Percentiles rank a stretch among this genome's conserved stretches.
phyloP scores from a whole-genome alignment of 176 grass and related monocot species.

The Coix lacrymajobi region DNA sequence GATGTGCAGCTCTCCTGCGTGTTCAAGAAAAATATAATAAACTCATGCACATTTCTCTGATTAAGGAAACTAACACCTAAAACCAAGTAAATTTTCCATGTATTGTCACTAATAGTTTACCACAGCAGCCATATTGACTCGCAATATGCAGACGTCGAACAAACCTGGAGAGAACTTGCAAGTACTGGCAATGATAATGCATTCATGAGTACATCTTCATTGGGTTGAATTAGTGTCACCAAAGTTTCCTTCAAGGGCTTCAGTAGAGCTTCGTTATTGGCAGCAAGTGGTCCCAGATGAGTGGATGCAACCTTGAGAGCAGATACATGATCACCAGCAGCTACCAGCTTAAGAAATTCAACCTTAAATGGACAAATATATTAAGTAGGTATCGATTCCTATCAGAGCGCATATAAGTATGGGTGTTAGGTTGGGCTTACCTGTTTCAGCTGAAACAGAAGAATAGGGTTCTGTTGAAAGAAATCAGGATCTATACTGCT shows the following conservation, averaged over 20 bases:
- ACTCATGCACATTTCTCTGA: background rate
- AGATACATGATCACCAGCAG: constrained; percentile 55
- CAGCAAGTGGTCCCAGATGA: constrained; percentile 83
- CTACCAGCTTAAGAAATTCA: constrained; percentile 94
- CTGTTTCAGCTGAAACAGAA: constrained; percentile 98
- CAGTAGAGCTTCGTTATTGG: constrained; percentile 70
- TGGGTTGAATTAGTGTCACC: constrained; percentile 60
- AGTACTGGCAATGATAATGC: constrained; percentile 67
- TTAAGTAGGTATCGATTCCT: constrained; percentile 3
- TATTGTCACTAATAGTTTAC: background rate
- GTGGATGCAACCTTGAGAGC: constrained; percentile 69
- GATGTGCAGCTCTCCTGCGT: no score
- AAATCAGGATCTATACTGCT: constrained; percentile 82
- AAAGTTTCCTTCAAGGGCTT: constrained; percentile 99
- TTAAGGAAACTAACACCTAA: background rate
- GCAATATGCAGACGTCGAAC: background rate
- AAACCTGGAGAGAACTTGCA: constrained; percentile 89
- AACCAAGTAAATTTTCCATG: background rate
- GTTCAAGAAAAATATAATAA: background rate
- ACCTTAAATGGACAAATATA: constrained; percentile 40
- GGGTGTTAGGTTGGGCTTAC: constrained; percentile 20
- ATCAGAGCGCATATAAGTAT: background rate
- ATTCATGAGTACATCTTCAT: constrained; percentile 62
- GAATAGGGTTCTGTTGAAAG: constrained; percentile 69
- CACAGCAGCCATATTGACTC: constrained; percentile 5